Evolutionary conservation across 148 eudicot genomes (phyloP).

Genomic region (Chenopodium quinoa): DNA sequence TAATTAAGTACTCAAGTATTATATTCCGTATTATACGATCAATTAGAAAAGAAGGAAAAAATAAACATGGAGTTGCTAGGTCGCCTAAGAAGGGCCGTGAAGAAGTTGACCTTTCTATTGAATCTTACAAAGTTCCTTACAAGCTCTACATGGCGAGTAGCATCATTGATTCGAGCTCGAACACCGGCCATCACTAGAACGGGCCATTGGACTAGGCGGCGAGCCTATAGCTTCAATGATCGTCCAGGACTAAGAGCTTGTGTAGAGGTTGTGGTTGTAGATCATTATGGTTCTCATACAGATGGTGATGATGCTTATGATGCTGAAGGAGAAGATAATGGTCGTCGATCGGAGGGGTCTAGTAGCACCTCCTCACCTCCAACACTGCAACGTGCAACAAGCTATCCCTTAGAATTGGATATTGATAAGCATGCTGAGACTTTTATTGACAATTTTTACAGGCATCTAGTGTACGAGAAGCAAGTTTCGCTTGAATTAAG

Average conservation of each 20-base stretch:
- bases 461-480: conserved; percentile 30
- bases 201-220: conserved; percentile 2
- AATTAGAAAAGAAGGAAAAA: not conserved
- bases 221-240: conserved; percentile 33
- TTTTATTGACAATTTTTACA: conserved; percentile 35
- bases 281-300: not conserved
- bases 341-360: conserved; percentile 5
- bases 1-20: no score
- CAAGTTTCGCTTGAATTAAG: conserved; percentile 39
- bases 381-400: conserved; percentile 26
- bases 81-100: conserved; percentile 37
- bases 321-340: not conserved
- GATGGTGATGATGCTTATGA: not conserved
- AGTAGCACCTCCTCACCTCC: conserved; percentile 14
- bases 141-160: conserved; percentile 29
- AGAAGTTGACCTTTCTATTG: conserved; percentile 34
- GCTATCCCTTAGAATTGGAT: conserved; percentile 30
- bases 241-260: conserved; percentile 33
- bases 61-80: conserved; percentile 24
- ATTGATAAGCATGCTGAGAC: conserved; percentile 35
- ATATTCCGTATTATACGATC: not conserved
- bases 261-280: conserved; percentile 12
- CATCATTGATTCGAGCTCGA: conserved; percentile 16
- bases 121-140: conserved; percentile 27
- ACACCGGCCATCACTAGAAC: conserved; percentile 23